These are phyloP conservation scores for Emmonsia crescens DNA, from an alignment of 2,329 filamentous ascomycete genomes.

Conservation along the genomic window DNA sequence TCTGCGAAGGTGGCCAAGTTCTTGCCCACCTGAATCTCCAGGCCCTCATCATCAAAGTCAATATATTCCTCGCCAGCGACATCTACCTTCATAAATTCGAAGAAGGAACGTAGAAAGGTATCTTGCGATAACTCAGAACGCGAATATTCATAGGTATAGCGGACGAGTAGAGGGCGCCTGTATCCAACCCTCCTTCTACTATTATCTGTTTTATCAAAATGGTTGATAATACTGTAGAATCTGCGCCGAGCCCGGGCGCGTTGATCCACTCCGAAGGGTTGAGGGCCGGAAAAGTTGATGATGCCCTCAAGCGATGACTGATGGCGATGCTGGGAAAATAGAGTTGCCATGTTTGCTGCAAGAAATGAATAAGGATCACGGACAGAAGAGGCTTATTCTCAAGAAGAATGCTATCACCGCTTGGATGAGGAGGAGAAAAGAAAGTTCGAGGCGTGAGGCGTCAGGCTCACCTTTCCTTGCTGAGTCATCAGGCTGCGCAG, in stretches of 20 bases:
- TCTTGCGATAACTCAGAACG: conserved; percentile 8
- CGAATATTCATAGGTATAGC: conserved; percentile 13
- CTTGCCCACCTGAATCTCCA: background rate
- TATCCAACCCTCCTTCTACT: background rate
- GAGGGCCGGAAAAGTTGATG: background rate
- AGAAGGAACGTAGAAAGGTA: conserved; percentile 6
- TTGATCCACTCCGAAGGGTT: background rate
- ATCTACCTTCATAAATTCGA: background rate
- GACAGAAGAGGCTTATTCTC: no score
- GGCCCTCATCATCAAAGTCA: background rate
- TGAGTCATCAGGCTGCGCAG: no score
- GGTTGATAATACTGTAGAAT: background rate
- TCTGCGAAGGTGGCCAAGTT: conserved; percentile 7
- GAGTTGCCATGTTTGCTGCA: no score
- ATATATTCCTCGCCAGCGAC: background rate
- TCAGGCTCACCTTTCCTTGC: no score
- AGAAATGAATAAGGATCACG: no score
- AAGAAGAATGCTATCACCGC: no score
- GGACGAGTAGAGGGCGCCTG: conserved; percentile 10
- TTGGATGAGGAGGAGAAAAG: no score
- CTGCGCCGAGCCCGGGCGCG: background rate
- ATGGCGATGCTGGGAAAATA: background rate
- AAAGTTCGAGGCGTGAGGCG: no score
- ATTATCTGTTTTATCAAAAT: background rate
- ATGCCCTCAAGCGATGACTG: background rate